Evolutionary conservation across 805 yeast species (phyloP).

Genomic region (Lipomyces kockii): DNA sequence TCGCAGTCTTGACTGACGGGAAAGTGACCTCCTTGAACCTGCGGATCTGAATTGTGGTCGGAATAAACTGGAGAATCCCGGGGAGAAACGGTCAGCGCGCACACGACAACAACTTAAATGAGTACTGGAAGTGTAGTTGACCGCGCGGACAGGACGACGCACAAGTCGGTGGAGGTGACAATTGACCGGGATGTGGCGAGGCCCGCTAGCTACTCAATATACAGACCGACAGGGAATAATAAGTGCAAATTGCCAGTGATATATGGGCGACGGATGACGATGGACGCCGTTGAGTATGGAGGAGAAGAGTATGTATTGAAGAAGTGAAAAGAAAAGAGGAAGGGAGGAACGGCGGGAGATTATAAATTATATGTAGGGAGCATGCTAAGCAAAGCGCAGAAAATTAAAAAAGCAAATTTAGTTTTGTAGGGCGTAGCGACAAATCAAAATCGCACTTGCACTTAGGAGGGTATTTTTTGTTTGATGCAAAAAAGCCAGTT

Average conservation of each 20-base stretch:
- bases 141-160: too few relatives aligned
- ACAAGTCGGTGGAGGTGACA: neutral
- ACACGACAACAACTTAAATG: neutral
- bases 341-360: neutral
- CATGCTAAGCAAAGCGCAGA: neutral
- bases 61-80: neutral
- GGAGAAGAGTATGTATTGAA: neutral
- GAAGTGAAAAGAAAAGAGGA: conserved; percentile 9
- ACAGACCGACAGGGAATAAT: neutral
- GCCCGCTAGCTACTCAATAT: neutral
- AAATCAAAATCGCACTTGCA: conserved; percentile 1
- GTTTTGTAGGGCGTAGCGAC: neutral
- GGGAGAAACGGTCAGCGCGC: neutral
- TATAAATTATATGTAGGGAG: neutral
- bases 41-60: neutral
- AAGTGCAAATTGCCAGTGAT: neutral
- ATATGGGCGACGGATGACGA: neutral
- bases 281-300: neutral
- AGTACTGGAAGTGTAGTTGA: neutral
- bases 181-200: neutral
- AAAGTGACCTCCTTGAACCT: conserved; percentile 9
- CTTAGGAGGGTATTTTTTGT: neutral
- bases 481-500: conserved; percentile 2
- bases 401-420: conserved; percentile 2
- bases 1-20: conserved; percentile 1